Base-by-base conservation (phyloP, 495 filamentous ascomycete species). In the Thermochaetoides thermophila region DNA sequence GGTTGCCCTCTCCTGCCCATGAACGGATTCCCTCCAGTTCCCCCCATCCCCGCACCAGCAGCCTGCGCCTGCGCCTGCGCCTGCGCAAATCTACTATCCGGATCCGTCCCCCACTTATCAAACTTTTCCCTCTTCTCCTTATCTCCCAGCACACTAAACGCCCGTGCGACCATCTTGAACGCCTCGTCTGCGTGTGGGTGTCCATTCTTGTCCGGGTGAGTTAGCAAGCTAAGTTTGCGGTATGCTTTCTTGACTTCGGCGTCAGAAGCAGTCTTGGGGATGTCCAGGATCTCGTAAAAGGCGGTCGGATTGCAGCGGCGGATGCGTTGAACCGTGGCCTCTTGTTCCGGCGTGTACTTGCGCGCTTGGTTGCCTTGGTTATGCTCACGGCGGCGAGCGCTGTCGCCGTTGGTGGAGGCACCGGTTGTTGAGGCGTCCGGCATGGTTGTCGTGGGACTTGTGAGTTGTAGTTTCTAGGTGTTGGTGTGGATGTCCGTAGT, bases 161-260 rank as follows among this genome's bases (percentile, higher is more conserved):
- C 89, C 38, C 83, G 73, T 32, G 83, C 78, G 3, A 97, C 83
- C 81, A 92, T 87, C 60, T 96, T 96, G 58, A 97, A 97, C 15
- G 89, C 89, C 60, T 97, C 89, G 56, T 94, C 89, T 34, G 89
- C 86, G 21, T 86, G 77, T 18, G 87, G 81, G 56, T 92, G 85
- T n/a, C 84, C 86, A 63, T 95, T 97, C 66, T 97, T 85, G 72
- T 94, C 87, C 40, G 89, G 89, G 59, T 97, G 89, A 44, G 91
- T 84, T 41, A 79, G 66, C 38, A 97, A 57, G 37, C 80, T 83
- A 42, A 83, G 69, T 52, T 92, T 95, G 49, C 81, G 73, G 61
- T 97, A 97, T 9, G 89, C 86, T 53, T 89, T 84, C 48, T 95
- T 97, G 56, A 97, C 78, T 44, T 91, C 82, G 31, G 63, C 63